Evolutionary conservation across 2,329 filamentous ascomycete species (phyloP), one percentile per base, ranked within the genome.

Genomic region (Colletotrichum siamense): DNA sequence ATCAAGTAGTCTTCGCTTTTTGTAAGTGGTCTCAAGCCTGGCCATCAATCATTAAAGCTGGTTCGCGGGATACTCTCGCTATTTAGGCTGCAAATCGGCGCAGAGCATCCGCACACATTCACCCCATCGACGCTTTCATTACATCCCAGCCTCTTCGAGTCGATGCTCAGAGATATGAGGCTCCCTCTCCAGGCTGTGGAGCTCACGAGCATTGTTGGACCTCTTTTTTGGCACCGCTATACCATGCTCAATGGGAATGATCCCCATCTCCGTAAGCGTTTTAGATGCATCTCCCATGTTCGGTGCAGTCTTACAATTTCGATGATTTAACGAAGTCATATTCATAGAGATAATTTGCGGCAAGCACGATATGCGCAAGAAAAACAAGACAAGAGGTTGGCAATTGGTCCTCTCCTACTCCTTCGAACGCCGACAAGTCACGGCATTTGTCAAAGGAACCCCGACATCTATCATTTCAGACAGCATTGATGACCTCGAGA

Each of bases 231-330:
- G 39, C 39, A 44, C 0, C 39, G 39, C 39, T 44, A n/a, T 44
- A n/a, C 16, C 39, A 44, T 44, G 39, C 16, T n/a, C 0, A 0
- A 44, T 44, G 39, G 16, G 1, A 9, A 44, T 44, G 36, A 44
- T 44, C 39, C 16, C 39, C 39, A 44, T 44, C 39, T 44, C 1
- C 39, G 39, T 6, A 18, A 44, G 39, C 0, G 0, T 44, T 39
- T 8, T 0, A 39, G 1, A 39, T 0, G 16, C 16, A 0, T 39
- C 8, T n/a, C 16, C 5, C 2, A 0, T 44, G 16, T 9, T 44
- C 0, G 0, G 34, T 16, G 34, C 34, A 44, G 16, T 2, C 8
- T 44, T 44, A 9, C 36, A 18, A 44, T 18, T 3, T 44, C 0
- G 36, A 44, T 1, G 15, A 2, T 44, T 2, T n/a, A n/a, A 1